Evolutionary conservation across 345 rosid genomes (phyloP), one percentile per base, ranked within the genome.

Genomic region (Draba incana): DNA sequence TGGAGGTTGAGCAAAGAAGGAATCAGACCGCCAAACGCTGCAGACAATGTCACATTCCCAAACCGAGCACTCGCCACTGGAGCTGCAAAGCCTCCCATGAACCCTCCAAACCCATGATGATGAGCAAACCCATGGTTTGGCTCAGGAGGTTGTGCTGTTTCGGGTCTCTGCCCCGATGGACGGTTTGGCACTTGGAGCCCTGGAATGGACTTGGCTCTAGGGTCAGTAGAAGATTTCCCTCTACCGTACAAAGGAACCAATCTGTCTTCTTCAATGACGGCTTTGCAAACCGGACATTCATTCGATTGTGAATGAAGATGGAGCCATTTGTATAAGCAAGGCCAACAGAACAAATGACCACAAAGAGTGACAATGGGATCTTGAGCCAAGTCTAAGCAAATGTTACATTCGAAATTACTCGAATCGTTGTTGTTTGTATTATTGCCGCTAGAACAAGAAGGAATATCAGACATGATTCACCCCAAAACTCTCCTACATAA

Each of bases 261-360:
- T 68, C 91, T 86, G 68, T 92, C 89, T 84, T 95, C 98, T 76
- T 95, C 87, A 15, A 92, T 62, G 0, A 81, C 6, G 24, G 99
- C 98, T 82, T 95, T 92, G 78, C 99, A 95, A 69, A 95, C 99
- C 0, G 98, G 99, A 33, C 99, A 95, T 64, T 92, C 98, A 16
- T 63, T 74, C 1, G 88, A 86, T 10, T 80, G 82, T 1, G 98
- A 92, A 65, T 95, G 99, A 56, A 81, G 64, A 27, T 86, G 90
- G n/a, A 92, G 92, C 99, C 99, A 95, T 77, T 86, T 92, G 78
- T 95, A 95, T 43, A 95, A 89, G 70, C 99, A 95, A 49, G 99
- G 99, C 99, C 99, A 95, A 67, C 98, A 95, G 78, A 88, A 95
- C 59, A 95, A 90, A 78, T 95, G 99, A 38, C 99, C 99, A 49